Conservation (phyloP, 139 green algal species). For the Dunaliella primolecta region DNA sequence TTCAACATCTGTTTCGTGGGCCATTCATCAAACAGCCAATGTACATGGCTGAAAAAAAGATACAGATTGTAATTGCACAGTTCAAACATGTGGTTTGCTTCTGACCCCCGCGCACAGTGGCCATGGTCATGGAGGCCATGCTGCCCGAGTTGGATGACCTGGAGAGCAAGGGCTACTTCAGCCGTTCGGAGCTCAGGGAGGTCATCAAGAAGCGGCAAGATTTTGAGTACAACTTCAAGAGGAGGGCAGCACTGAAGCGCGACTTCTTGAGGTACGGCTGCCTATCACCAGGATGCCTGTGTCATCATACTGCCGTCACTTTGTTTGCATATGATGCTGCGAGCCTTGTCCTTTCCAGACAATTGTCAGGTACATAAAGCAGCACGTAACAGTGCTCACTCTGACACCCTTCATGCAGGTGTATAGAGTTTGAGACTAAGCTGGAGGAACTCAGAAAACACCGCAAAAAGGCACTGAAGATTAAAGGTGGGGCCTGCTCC, state of each 20-base stretch:
- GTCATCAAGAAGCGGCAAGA: slow-evolving; percentile 75
- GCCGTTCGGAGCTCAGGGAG: slow-evolving; percentile 66
- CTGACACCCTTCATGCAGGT: too few relatives aligned
- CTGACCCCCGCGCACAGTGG: slow-evolving; percentile 76
- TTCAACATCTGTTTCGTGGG: too few relatives aligned
- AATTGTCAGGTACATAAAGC: slow-evolving; percentile 8
- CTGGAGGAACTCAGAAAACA: slow-evolving; percentile 72
- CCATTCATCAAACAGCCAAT: too few relatives aligned
- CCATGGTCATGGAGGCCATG: slow-evolving; percentile 91
- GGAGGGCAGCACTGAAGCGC: slow-evolving; percentile 60
- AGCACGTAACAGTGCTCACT: too few relatives aligned
- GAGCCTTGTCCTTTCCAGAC: too few relatives aligned
- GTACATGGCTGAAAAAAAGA: too few relatives aligned
- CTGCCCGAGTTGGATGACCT: slow-evolving; percentile 93
- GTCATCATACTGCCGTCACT: too few relatives aligned
- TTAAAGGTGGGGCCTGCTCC: slow-evolving; percentile 40
- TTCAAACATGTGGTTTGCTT: too few relatives aligned
- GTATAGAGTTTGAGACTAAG: slow-evolving; percentile 75
- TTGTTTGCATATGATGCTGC: too few relatives aligned
- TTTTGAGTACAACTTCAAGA: slow-evolving; percentile 88
- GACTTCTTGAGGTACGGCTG: slow-evolving; percentile 69
- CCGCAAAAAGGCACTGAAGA: slow-evolving; percentile 38
- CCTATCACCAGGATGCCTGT: not conserved
- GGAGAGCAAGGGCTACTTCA: slow-evolving; percentile 85
- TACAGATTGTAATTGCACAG: too few relatives aligned